Percentiles rank a stretch among this genome's conserved stretches.
These are phyloP conservation scores for Nymphaea colorata DNA, from an alignment of 164 flowering plant genomes.

Conservation along the genomic window DNA sequence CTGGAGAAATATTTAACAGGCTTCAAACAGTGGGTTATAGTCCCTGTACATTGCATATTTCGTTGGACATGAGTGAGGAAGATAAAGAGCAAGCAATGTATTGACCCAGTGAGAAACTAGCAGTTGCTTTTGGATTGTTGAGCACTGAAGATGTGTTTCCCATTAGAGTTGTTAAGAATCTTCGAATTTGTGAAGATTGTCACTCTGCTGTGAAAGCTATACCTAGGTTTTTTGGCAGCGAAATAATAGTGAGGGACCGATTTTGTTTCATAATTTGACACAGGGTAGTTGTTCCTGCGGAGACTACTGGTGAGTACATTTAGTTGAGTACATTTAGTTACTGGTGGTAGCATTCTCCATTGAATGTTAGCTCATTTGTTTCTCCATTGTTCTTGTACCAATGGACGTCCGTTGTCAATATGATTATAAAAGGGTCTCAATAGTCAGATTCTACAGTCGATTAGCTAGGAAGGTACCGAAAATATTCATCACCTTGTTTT, in stretches of 20 bases:
- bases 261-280: conserved; percentile 34
- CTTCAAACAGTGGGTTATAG: conserved; percentile 28
- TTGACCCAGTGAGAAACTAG: conserved; percentile 51
- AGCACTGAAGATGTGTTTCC: conserved; percentile 23
- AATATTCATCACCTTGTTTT: too few species aligned
- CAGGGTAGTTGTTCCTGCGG: conserved; percentile 37
- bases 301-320: conserved; percentile 12
- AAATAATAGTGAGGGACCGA: conserved; percentile 39
- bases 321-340: conserved; percentile 16
- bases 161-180: conserved; percentile 39
- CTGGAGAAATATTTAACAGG: conserved; percentile 24
- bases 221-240: conserved; percentile 32
- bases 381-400: too few species aligned
- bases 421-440: too few species aligned
- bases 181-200: conserved; percentile 47
- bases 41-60: conserved; percentile 22
- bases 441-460: too few species aligned
- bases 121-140: conserved; percentile 42
- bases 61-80: conserved; percentile 41
- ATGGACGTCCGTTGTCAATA: too few species aligned
- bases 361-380: too few species aligned
- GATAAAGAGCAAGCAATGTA: conserved; percentile 39
- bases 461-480: too few species aligned
- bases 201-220: conserved; percentile 34
- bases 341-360: too few species aligned